phyloP scores from a whole-genome alignment of 2,329 filamentous ascomycete genomes.

The Phoma sp. region DNA sequence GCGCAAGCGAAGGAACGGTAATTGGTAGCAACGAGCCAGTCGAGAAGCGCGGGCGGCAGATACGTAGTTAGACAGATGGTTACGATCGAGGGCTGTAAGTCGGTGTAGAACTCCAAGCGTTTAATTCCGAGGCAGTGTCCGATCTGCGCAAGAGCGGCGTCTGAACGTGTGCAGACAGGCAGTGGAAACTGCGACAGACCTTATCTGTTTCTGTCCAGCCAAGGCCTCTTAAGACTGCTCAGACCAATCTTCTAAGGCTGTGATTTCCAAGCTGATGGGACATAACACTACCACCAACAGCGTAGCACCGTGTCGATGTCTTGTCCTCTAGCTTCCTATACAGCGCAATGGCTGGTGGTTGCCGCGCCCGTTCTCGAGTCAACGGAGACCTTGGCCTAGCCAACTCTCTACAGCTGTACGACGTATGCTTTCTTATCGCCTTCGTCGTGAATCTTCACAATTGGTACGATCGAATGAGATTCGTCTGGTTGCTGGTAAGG shows the following conservation, averaged over 20 bases:
- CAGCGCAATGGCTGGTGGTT: neutral
- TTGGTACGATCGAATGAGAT: neutral
- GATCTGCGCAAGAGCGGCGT: constrained; percentile 5
- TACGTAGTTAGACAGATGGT: neutral
- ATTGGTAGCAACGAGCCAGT: neutral
- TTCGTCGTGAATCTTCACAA: neutral
- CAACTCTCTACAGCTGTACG: neutral
- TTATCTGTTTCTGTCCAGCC: neutral
- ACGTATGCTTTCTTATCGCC: neutral
- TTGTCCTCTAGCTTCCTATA: neutral
- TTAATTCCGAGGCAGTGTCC: constrained; percentile 1
- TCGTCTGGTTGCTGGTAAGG: neutral
- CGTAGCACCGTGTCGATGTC: neutral
- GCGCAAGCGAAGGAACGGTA: neutral
- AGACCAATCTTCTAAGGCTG: constrained; percentile 7
- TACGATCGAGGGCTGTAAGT: constrained; percentile 2
- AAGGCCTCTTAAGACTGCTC: neutral
- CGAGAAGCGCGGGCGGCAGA: neutral
- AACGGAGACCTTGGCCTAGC: neutral
- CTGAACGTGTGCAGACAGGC: neutral
- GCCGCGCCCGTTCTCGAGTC: neutral
- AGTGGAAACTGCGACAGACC: neutral
- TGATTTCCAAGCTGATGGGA: constrained; percentile 31
- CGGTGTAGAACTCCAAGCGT: constrained; percentile 8
- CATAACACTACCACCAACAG: constrained; percentile 9